phyloP scores from a whole-genome alignment of 1,284 basidiomycete species.

The Rhodotorula sp. region DNA sequence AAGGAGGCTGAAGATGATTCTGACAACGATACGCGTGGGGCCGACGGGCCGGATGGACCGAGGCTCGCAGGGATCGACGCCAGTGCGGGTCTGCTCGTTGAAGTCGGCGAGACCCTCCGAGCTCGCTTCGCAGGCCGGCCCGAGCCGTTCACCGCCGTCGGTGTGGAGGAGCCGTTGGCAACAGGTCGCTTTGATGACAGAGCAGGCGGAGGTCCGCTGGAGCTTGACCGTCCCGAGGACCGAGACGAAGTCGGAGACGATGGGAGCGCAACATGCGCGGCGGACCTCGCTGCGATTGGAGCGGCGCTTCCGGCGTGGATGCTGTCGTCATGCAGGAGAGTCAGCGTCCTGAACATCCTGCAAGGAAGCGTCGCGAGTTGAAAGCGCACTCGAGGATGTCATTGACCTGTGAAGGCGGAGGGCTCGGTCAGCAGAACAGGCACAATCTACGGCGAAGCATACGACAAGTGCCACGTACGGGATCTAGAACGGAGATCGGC shows the following conservation, averaged over 20 bases:
- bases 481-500: constrained; percentile 24
- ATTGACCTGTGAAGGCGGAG: constrained; percentile 15
- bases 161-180: not conserved
- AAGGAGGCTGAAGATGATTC: not conserved
- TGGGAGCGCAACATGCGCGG: not conserved
- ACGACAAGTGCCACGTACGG: not conserved
- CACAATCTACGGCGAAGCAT: too few relatives aligned
- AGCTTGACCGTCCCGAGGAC: not conserved
- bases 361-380: too few relatives aligned
- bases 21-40: too few relatives aligned
- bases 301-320: not conserved
- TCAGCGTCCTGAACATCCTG: not conserved
- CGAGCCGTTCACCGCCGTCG: not conserved
- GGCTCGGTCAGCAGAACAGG: not conserved
- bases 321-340: not conserved
- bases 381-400: constrained; percentile 33
- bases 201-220: not conserved
- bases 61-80: too few relatives aligned
- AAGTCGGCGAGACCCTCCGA: not conserved
- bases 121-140: constrained; percentile 5
- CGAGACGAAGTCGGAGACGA: not conserved
- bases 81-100: too few relatives aligned
- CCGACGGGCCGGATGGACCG: too few relatives aligned
- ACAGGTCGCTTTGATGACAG: constrained; percentile 3
- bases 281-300: not conserved